Evolutionary conservation across 441 rosid genomes (phyloP), one percentile per base, ranked within the genome.

Genomic region (Brassica hybrid): DNA sequence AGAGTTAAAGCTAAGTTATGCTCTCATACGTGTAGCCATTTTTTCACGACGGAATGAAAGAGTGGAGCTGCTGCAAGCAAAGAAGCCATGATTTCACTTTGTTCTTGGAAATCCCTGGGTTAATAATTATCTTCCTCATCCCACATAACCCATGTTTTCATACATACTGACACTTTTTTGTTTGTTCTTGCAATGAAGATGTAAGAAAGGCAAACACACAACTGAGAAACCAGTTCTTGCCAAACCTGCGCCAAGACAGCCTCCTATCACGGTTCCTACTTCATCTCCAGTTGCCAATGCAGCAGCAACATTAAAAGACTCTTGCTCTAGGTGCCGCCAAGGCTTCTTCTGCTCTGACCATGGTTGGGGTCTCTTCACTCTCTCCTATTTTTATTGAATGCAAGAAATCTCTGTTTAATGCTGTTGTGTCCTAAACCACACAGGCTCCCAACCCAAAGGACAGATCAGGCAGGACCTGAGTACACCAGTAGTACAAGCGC

Each of bases 291-390:
- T 69, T n/a, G 76, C 85, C 60, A 77, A 67, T 73, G 23, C 87
- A 32, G 62, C 89, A 50, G 38, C 88, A n/a, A n/a, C n/a, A n/a
- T n/a, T n/a, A 10, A 96, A 86, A 83, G 94, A 85, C 74, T 80
- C 88, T 56, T 96, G 98, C 82, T 77, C 88, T 3, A 85, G 99
- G 81, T 96, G 99, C 85, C 87, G 79, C 73, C 99, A 93, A 82
- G 97, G 99, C 61, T 96, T 96, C 90, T 94, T 92, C 84, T 96
- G 99, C 81, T 96, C 99, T 3, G 97, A 91, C 79, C 99, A 96
- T 45, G 99, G 99, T 94, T 64, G n/a, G 86, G 95, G 1, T 89
- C 90, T 38, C 63, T 54, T 67, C 19, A 21, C 67, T 77, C 73
- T 57, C 67, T 12, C 48, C 38, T 8, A 14, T 62, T 54, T 21